A percentile compares a stretch with the other conserved stretches of the same genome.
Conservation (phyloP, 495 filamentous ascomycete genomes). For the Bombardia bombarda region DNA sequence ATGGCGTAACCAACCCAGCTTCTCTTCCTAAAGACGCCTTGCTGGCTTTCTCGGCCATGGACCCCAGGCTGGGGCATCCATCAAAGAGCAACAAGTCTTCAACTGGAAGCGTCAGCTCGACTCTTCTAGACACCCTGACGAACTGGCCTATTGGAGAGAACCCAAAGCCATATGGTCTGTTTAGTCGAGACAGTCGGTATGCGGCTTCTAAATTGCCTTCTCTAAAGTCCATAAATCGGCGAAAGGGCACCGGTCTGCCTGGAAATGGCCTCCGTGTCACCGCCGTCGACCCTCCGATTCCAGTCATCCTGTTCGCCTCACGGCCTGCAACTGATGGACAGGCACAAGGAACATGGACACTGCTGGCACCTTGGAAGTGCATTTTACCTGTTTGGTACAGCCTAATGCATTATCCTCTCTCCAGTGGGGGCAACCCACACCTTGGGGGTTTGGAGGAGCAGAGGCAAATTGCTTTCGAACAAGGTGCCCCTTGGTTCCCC, state of each 20-base stretch:
- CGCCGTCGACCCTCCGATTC: conserved; percentile 70
- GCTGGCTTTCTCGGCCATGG: conserved; percentile 62
- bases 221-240: conserved; percentile 80
- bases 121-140: conserved; percentile 48
- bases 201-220: conserved; percentile 58
- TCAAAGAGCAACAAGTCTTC: conserved; percentile 38
- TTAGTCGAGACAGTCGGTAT: conserved; percentile 56
- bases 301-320: conserved; percentile 62
- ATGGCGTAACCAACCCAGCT: conserved; percentile 65
- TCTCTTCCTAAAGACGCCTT: conserved; percentile 66
- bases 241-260: conserved; percentile 58
- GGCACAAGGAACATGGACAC: conserved; percentile 66
- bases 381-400: conserved; percentile 79
- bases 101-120: conserved; percentile 43
- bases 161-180: conserved; percentile 50
- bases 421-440: conserved; percentile 66
- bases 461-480: conserved; percentile 76
- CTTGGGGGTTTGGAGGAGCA: conserved; percentile 79
- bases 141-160: conserved; percentile 62
- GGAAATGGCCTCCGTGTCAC: conserved; percentile 54
- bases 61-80: conserved; percentile 76
- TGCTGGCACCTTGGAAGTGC: conserved; percentile 89
- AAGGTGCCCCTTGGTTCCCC: conserved; percentile 75
- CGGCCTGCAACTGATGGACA: conserved; percentile 36
- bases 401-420: conserved; percentile 78